Percentiles rank a stretch among this genome's conserved stretches.
These are phyloP conservation scores for Aspergillus asperescens DNA, from an alignment of 495 filamentous ascomycete genomes.

Conservation along the genomic window DNA sequence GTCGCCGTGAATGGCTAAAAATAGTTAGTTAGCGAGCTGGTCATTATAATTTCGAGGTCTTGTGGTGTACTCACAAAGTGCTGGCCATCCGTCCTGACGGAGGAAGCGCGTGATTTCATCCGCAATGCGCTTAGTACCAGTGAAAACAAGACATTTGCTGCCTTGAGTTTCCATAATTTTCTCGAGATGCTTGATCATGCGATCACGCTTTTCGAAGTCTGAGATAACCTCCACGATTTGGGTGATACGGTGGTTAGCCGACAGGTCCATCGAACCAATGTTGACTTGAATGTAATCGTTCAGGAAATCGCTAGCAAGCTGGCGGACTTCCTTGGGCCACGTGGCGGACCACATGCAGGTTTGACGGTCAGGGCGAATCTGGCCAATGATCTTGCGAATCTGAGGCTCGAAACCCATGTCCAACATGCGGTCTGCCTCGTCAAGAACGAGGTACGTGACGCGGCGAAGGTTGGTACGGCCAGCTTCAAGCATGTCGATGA, in stretches of 20 bases:
- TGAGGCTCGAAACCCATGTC: conserved; percentile 99
- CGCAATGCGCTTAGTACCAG: conserved; percentile 95
- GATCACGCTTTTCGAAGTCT: conserved; percentile 96
- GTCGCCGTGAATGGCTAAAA: conserved; percentile 90
- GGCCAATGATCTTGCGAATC: conserved; percentile 93
- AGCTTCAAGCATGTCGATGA: conserved; percentile 98
- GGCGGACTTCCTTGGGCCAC: conserved; percentile 98
- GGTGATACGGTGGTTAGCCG: conserved; percentile 96
- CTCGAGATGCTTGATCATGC: conserved; percentile 95
- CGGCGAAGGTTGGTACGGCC: conserved; percentile 97
- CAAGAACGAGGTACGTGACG: conserved; percentile 95
- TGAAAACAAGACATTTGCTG: conserved; percentile 94
- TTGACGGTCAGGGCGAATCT: conserved; percentile 97
- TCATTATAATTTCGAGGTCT: background rate
- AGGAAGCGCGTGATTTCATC: conserved; percentile 99
- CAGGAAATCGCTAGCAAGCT: conserved; percentile 90
- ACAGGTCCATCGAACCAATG: conserved; percentile 93
- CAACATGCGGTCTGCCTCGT: conserved; percentile 99
- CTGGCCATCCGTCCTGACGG: conserved; percentile 97
- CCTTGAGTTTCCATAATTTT: conserved; percentile 94
- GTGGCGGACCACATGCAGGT: conserved; percentile 99
- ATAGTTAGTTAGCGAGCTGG: conserved; percentile 39
- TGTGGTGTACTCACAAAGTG: conserved; percentile 67
- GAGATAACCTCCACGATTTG: conserved; percentile 94
- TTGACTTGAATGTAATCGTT: conserved; percentile 98